Percentiles rank a stretch among this genome's conserved stretches.
These are phyloP conservation scores for Platanthera zijinensis DNA, from an alignment of 106 monocot genomes.

Conservation along the genomic window DNA sequence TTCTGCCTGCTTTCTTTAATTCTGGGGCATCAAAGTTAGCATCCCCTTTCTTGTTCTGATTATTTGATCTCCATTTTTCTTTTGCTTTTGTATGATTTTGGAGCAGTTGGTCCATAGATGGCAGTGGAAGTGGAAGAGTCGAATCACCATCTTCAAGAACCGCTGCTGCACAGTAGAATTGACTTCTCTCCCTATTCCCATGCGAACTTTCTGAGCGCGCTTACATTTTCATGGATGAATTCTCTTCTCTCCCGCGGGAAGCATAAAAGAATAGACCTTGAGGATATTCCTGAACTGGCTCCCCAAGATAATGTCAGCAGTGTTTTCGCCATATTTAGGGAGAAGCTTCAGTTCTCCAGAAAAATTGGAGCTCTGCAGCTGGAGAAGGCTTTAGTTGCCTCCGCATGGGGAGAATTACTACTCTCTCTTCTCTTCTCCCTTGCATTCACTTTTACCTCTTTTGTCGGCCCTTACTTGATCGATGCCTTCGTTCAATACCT, in stretches of 20 bases:
- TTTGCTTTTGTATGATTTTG: too few relatives aligned
- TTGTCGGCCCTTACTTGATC: constrained; percentile 87
- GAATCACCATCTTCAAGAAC: constrained; percentile 27
- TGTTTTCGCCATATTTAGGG: constrained; percentile 39
- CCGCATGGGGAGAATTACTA: constrained; percentile 35
- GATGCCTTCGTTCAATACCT: constrained; percentile 75
- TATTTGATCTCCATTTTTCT: too few relatives aligned
- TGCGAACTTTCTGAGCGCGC: constrained; percentile 47
- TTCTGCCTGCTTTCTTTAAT: too few relatives aligned
- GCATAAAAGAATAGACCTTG: constrained; percentile 51
- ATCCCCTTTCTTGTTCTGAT: too few relatives aligned
- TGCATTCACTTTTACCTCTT: constrained; percentile 36
- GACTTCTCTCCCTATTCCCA: constrained; percentile 29
- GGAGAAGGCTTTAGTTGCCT: constrained; percentile 47
- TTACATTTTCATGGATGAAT: constrained; percentile 85
- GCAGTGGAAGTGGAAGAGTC: constrained; percentile 11
- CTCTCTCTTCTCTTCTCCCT: constrained; percentile 50
- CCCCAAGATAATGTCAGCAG: constrained; percentile 44
- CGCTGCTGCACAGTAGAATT: constrained; percentile 36
- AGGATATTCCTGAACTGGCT: constrained; percentile 59
- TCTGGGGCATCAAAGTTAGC: too few relatives aligned
- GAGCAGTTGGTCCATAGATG: too few relatives aligned
- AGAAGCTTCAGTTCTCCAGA: constrained; percentile 37
- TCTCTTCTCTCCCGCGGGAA: constrained; percentile 57
- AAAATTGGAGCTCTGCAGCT: constrained; percentile 8